Evolutionary conservation across 768 basidiomycete genomes (phyloP), one percentile per base, ranked within the genome.

Genomic region (Pulveroboletus sp.): DNA sequence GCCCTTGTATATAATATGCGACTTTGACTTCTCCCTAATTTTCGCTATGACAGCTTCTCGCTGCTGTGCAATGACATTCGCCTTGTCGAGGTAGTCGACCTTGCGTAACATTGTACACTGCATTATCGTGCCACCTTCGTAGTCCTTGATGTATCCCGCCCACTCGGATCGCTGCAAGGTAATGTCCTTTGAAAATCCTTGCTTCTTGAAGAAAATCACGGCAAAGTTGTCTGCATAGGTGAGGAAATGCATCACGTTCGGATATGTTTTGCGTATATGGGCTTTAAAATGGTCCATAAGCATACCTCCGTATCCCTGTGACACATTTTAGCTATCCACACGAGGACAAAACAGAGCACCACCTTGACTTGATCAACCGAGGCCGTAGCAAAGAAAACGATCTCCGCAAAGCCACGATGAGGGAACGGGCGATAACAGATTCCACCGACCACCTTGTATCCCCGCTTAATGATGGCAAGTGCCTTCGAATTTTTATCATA

Each of bases 61-160:
- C 70, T 99, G 96, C 52, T 73, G 74, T 5, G 80, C 73, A 49
- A 97, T 73, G 54, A 88, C 82, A 47, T 81, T 81, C 28, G 80
- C 76, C 52, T 90, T 92, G 57, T 87, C 76, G 52, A 94, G 76
- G 62, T 98, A 99, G 63, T 93, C 83, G 54, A 98, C 83, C 64
- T 89, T 91, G 45, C 79, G 83, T n/a, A 99, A 69, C 89, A 99
- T 86, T 6, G 86, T 86, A 63, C 96, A 99, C 68, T 94, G 91
- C 94, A 99, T 97, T 72, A 98, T 93, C 39, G 95, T 99, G 15
- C 92, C 94, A 36, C 95, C 95, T 68, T 99, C 96, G 69, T 99
- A 99, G 67, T 99, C 96, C 68, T 98, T 99, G 82, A 99, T 98
- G 68, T 99, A 98, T 10, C 94, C 96, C 0, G 95, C 94, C 96